Base-by-base conservation (phyloP, 768 basidiomycete species). In the Gelatoporia subvermispora region DNA sequence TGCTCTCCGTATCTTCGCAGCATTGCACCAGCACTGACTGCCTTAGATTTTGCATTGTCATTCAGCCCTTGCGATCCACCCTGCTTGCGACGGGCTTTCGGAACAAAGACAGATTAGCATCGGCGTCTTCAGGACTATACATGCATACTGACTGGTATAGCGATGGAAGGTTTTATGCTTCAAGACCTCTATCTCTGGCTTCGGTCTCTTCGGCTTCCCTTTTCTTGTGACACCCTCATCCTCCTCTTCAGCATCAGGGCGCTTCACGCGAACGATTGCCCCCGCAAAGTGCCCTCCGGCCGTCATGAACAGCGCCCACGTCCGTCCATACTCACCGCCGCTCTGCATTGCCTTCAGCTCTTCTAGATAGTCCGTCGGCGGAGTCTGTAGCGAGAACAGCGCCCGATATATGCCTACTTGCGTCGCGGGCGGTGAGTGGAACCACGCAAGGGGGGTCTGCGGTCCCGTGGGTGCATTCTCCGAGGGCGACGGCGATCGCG, bases 231-330 rank as follows among this genome's bases (percentile, higher is more conserved):
- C 60, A 61, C 45, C 50, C 8, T 55, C 37, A 17, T 68, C 67
- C 3, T 80, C 78, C 5, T 74, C 73, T 16, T 62, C 62, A 2
- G 50, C 57, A 15, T 69, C 70, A 49, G 76, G 51, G 51, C 72
- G 67, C 66, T 83, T 79, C 22, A 92, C 87, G 28, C 83, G 74
- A 11, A 84, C 83, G 28, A 99, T 74, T 48, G 93, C 86, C 21
- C 95, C 96, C 13, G 96, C 96, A 68, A 99, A 98, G 66, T 99
- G 96, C 10, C 96, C 96, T 18, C 96, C 94, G 0, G 96, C 96
- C 35, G 87, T 82, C 93, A 97, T 96, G 59, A 99, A 88, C 76
- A 98, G 67, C 0, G 93, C 90, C 88, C 94, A 95, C 50, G 79
- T 86, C 35, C 93, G 73, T 15, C 83, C 89, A 16, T 73, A 68